Percentiles rank a stretch among this genome's conserved stretches.
Conservation (phyloP, 2,329 filamentous ascomycete species). For the Macrophomina phaseolina region DNA sequence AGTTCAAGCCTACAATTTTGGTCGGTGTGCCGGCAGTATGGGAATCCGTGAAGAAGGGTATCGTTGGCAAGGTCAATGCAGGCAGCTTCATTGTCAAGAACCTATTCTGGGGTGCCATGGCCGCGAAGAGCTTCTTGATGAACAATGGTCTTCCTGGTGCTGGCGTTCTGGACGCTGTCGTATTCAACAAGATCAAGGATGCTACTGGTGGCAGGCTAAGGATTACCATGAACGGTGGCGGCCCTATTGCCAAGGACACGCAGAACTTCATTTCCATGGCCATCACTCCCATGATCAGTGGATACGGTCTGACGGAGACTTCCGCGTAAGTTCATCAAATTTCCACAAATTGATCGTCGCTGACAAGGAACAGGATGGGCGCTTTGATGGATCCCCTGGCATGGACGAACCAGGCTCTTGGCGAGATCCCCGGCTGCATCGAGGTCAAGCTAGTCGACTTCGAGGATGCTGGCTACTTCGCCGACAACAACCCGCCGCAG, state of each 20-base stretch:
- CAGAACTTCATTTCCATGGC: conserved; percentile 90
- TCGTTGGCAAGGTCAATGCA: conserved; percentile 61
- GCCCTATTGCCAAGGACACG: conserved; percentile 85
- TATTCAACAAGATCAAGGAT: conserved; percentile 91
- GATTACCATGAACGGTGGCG: conserved; percentile 93
- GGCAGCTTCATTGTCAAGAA: conserved; percentile 73
- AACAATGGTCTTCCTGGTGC: conserved; percentile 67
- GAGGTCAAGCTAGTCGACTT: conserved; percentile 94
- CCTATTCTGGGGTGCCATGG: conserved; percentile 76
- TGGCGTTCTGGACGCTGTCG: conserved; percentile 75
- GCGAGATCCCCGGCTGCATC: conserved; percentile 75
- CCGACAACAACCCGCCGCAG: conserved; percentile 77
- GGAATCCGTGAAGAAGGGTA: conserved; percentile 97
- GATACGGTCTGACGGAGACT: conserved; percentile 95
- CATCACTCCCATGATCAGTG: conserved; percentile 90
- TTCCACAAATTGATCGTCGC: background rate
- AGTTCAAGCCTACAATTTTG: conserved; percentile 86
- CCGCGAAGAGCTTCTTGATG: conserved; percentile 67
- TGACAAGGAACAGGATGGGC: conserved; percentile 61
- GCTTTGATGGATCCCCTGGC: conserved; percentile 83
- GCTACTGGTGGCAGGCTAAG: conserved; percentile 87
- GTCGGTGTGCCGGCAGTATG: conserved; percentile 96
- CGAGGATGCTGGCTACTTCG: conserved; percentile 83
- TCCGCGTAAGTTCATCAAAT: conserved; percentile 57
- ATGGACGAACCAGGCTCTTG: conserved; percentile 79